Percentiles rank a stretch among this genome's conserved stretches.
These are phyloP conservation scores for Ustilago lituana DNA, from an alignment of 1,284 basidiomycete genomes.

Conservation along the genomic window DNA sequence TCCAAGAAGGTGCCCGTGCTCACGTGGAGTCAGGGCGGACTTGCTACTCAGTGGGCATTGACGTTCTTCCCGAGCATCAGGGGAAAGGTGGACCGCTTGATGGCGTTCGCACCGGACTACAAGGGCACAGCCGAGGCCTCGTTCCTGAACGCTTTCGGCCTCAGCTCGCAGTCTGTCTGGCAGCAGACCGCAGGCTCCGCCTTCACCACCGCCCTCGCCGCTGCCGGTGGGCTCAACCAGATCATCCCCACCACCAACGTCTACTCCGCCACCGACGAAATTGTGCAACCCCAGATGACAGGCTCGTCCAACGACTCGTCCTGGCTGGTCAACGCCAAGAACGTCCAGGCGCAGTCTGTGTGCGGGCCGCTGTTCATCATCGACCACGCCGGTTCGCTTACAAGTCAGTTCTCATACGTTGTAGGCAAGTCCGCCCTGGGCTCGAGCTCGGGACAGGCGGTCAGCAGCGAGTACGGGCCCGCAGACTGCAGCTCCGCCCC, in stretches of 20 bases:
- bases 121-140: constrained; percentile 25
- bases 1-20: constrained; percentile 23
- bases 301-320: constrained; percentile 16
- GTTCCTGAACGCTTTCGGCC: constrained; percentile 1
- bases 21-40: constrained; percentile 40
- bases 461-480: constrained; percentile 12
- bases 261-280: constrained; percentile 32
- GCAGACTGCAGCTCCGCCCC: constrained; percentile 29
- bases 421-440: constrained; percentile 23
- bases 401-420: constrained; percentile 24
- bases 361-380: constrained; percentile 24
- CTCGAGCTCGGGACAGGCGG: constrained; percentile 7
- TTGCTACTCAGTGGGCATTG: constrained; percentile 26
- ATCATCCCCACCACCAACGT: constrained; percentile 46
- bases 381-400: constrained; percentile 31
- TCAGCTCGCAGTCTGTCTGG: constrained; percentile 18
- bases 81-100: constrained; percentile 15
- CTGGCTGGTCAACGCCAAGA: constrained; percentile 26
- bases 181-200: constrained; percentile 31
- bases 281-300: constrained; percentile 29
- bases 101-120: constrained; percentile 45
- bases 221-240: constrained; percentile 33
- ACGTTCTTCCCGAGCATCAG: constrained; percentile 43
- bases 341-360: constrained; percentile 29
- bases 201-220: constrained; percentile 20